phyloP scores from a whole-genome alignment of 805 yeast species.

The Ogataea corticis region DNA sequence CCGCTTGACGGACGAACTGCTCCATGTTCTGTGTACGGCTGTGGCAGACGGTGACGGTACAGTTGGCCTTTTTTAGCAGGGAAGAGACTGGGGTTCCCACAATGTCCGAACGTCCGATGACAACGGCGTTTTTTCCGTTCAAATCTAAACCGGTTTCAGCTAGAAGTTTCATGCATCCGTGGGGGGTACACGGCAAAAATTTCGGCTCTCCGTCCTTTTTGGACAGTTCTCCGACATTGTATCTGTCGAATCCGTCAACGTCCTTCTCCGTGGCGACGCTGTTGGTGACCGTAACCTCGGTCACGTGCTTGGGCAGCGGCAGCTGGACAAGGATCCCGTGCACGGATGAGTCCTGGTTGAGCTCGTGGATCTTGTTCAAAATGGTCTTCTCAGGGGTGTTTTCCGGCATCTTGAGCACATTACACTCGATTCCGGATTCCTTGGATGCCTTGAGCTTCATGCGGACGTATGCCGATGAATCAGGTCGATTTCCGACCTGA shows the following conservation, averaged over 20 bases:
- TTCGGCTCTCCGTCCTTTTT: slow-evolving; percentile 71
- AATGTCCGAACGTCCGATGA: slow-evolving; percentile 81
- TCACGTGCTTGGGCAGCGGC: slow-evolving; percentile 71
- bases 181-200: slow-evolving; percentile 82
- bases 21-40: slow-evolving; percentile 57
- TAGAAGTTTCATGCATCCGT: slow-evolving; percentile 70
- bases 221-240: slow-evolving; percentile 73
- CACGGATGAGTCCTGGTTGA: slow-evolving; percentile 59
- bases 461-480: slow-evolving; percentile 77
- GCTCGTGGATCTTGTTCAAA: slow-evolving; percentile 49
- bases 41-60: slow-evolving; percentile 77
- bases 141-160: slow-evolving; percentile 55
- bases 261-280: slow-evolving; percentile 69
- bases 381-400: slow-evolving; percentile 56
- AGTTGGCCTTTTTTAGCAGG: slow-evolving; percentile 66
- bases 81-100: slow-evolving; percentile 82
- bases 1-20: slow-evolving; percentile 57
- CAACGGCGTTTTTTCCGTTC: slow-evolving; percentile 75
- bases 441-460: slow-evolving; percentile 79
- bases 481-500: slow-evolving; percentile 78
- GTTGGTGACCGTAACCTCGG: slow-evolving; percentile 66
- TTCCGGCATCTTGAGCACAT: slow-evolving; percentile 59
- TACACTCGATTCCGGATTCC: slow-evolving; percentile 66
- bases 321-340: slow-evolving; percentile 78
- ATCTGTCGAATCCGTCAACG: slow-evolving; percentile 82